A percentile compares a stretch with the other conserved stretches of the same genome.
Evolutionary conservation across 495 filamentous ascomycete species (phyloP).

Genomic region (Penicillium egyptiacum): DNA sequence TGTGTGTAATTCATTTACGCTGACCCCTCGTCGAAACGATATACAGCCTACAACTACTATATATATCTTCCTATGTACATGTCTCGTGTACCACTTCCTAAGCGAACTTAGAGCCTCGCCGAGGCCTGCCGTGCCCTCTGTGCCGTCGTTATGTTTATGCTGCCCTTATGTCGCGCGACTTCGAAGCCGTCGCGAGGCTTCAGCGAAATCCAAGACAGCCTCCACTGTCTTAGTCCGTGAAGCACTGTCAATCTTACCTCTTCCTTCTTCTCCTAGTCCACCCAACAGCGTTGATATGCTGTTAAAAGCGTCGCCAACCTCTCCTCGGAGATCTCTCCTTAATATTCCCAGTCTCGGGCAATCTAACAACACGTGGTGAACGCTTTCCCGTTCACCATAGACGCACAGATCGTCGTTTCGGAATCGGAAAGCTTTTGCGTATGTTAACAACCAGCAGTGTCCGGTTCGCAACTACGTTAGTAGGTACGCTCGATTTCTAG

Average conservation of each 20-base stretch:
- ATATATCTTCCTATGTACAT: background rate
- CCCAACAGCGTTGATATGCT: conserved; percentile 19
- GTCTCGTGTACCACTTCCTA: background rate
- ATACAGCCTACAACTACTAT: background rate
- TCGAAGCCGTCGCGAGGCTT: no score
- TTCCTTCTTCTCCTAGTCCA: conserved; percentile 17
- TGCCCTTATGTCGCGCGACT: conserved; percentile 24
- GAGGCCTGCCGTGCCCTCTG: conserved; percentile 6
- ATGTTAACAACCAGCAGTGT: conserved; percentile 15
- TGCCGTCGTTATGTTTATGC: conserved; percentile 24
- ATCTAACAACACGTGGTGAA: background rate
- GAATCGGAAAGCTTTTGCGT: conserved; percentile 10
- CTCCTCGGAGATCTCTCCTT: conserved; percentile 12
- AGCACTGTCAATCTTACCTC: conserved; percentile 19
- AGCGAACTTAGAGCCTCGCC: background rate
- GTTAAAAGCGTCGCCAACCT: conserved; percentile 24
- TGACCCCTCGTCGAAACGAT: background rate
- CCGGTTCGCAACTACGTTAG: conserved; percentile 19
- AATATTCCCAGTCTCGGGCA: conserved; percentile 10
- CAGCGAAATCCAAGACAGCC: conserved; percentile 27
- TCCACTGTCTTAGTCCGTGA: conserved; percentile 20
- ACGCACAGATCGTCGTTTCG: conserved; percentile 16
- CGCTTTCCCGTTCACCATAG: conserved; percentile 16
- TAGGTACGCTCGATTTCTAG: conserved; percentile 18
- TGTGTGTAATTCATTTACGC: background rate